A percentile compares a stretch with the other conserved stretches of the same genome.
phyloP scores from a whole-genome alignment of 495 filamentous ascomycete species.

The Neurospora africana region DNA sequence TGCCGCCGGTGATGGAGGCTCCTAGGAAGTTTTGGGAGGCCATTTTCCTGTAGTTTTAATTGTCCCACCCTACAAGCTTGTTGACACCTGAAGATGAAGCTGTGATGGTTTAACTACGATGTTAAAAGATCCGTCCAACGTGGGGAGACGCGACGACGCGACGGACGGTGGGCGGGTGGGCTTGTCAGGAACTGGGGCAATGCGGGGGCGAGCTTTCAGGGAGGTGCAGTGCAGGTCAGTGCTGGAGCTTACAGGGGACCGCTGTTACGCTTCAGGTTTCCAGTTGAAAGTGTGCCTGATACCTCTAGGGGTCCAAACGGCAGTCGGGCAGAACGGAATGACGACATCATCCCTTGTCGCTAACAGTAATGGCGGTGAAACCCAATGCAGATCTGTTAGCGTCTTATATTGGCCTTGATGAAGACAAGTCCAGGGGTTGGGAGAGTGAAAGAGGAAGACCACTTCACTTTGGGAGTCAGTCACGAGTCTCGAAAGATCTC shows the following conservation, averaged over 20 bases:
- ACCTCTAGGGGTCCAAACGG: not conserved
- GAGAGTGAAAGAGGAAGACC: not conserved
- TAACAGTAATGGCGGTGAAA: not conserved
- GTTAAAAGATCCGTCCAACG: too few relatives aligned
- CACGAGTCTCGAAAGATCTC: not conserved
- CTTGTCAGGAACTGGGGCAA: not conserved
- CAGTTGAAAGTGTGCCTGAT: not conserved
- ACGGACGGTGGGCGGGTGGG: not conserved
- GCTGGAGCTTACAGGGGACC: not conserved
- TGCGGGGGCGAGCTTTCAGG: not conserved
- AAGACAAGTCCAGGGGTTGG: not conserved
- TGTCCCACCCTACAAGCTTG: too few relatives aligned
- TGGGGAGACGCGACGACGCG: not conserved
- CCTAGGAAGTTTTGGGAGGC: constrained; percentile 21
- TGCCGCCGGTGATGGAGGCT: constrained; percentile 20
- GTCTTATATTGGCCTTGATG: not conserved
- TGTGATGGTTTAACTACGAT: too few relatives aligned
- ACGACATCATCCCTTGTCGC: not conserved
- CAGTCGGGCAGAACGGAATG: not conserved
- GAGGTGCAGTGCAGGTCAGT: not conserved
- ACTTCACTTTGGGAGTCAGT: not conserved
- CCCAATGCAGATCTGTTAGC: not conserved
- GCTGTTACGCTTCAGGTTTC: not conserved
- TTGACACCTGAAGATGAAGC: too few relatives aligned
- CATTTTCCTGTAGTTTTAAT: too few relatives aligned